Evolutionary conservation across 768 basidiomycete genomes (phyloP).

Genomic region (Pseudohyphozyma bogoriensis): DNA sequence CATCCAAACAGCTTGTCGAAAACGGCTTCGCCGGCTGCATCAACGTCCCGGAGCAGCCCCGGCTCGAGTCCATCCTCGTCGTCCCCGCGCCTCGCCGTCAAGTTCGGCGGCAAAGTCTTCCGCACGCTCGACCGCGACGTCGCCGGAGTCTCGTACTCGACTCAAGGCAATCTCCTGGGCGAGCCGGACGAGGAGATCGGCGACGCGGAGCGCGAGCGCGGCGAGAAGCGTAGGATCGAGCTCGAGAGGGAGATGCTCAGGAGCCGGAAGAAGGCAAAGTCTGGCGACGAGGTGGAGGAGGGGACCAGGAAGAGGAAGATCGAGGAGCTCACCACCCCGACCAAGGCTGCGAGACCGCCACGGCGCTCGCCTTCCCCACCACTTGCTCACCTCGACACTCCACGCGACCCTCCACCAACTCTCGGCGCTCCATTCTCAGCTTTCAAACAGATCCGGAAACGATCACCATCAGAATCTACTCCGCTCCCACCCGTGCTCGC

Average conservation of each 20-base stretch:
- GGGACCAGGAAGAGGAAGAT: constrained; percentile 4
- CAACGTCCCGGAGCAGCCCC: neutral
- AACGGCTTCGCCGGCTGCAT: neutral
- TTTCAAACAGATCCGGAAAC: neutral
- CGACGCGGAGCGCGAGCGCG: constrained; percentile 3
- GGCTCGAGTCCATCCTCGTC: too few species aligned
- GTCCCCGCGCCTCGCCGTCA: constrained; percentile 14
- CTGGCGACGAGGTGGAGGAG: neutral
- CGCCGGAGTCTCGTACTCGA: neutral
- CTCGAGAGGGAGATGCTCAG: constrained; percentile 15
- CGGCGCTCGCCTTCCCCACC: neutral
- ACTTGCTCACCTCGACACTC: neutral
- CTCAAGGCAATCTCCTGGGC: constrained; percentile 9
- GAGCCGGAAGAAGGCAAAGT: neutral
- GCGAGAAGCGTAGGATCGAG: constrained; percentile 3
- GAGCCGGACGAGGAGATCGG: constrained; percentile 22
- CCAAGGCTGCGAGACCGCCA: neutral
- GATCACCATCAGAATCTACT: neutral
- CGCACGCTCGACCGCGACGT: constrained; percentile 12
- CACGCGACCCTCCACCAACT: neutral
- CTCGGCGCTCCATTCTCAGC: constrained; percentile 2
- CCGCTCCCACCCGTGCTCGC: constrained; percentile 7
- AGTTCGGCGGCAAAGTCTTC: constrained; percentile 23
- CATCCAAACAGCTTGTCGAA: neutral
- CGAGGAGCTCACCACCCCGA: neutral